These are phyloP conservation scores for Cnidoscolus chayamansa DNA, from an alignment of 441 rosid species.

Conservation along the genomic window DNA sequence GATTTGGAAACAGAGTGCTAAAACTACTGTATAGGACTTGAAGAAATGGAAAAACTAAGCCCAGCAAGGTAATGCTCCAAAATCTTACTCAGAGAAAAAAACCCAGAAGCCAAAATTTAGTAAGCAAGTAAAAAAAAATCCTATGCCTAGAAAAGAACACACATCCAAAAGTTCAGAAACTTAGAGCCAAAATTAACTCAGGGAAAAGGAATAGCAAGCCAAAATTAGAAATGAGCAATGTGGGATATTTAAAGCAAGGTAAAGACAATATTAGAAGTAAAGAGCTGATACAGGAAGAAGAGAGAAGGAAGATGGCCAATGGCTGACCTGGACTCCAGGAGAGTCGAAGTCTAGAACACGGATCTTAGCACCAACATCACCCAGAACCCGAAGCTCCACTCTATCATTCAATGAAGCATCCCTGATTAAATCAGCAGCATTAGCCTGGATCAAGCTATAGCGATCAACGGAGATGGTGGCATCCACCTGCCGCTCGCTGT, in stretches of 20 bases:
- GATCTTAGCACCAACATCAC: constrained; percentile 91
- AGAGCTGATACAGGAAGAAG: background rate
- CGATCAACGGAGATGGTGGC: constrained; percentile 80
- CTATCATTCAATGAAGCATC: constrained; percentile 86
- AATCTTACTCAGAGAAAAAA: background rate
- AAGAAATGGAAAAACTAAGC: background rate
- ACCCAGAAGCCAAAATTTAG: constrained; percentile 5
- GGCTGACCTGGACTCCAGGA: constrained; percentile 83
- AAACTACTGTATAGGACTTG: too few species aligned
- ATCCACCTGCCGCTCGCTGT: constrained; percentile 65
- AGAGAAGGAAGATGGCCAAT: background rate
- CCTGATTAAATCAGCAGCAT: constrained; percentile 67
- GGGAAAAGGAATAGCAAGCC: constrained; percentile 18
- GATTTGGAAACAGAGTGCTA: background rate
- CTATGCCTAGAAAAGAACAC: constrained; percentile 3
- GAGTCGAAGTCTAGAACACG: constrained; percentile 83
- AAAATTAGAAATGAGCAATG: constrained; percentile 5
- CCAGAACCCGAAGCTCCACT: constrained; percentile 74
- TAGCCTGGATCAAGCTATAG: constrained; percentile 75
- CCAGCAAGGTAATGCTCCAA: background rate
- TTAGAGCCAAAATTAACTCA: background rate
- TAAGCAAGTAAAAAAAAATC: background rate
- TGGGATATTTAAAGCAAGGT: background rate
- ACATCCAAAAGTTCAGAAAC: background rate
- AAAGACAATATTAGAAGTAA: background rate